A percentile compares a stretch with the other conserved stretches of the same genome.
These are phyloP conservation scores for Monosporascus sp. DNA, from an alignment of 2,329 filamentous ascomycete genomes.

Conservation along the genomic window DNA sequence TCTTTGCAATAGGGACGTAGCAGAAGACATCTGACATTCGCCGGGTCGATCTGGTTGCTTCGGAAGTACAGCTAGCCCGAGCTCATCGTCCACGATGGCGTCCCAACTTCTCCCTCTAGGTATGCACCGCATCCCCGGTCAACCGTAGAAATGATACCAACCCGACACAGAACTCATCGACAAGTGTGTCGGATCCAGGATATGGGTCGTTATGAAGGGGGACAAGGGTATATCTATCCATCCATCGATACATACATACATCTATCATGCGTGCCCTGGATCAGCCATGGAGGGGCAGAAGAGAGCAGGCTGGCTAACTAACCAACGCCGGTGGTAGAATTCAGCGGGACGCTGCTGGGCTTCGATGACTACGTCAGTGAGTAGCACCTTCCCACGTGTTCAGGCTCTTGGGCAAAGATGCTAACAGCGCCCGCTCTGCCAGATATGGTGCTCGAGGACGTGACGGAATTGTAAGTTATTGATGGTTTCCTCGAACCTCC, in stretches of 20 bases:
- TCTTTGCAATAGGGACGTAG: too few relatives aligned
- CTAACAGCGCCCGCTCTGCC: conserved; percentile 6
- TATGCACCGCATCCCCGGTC: conserved; percentile 30
- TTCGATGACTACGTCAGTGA: conserved; percentile 99
- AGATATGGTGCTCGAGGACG: conserved; percentile 99
- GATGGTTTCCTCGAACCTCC: background rate
- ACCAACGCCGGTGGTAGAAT: conserved; percentile 56
- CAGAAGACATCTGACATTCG: conserved; percentile 5
- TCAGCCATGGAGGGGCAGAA: too few relatives aligned
- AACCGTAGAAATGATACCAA: background rate
- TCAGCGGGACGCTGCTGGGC: conserved; percentile 87
- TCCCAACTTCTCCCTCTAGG: conserved; percentile 71
- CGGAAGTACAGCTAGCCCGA: too few relatives aligned
- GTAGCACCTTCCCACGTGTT: conserved; percentile 40
- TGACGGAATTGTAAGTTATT: conserved; percentile 80
- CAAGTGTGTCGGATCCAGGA: conserved; percentile 95
- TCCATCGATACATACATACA: too few relatives aligned
- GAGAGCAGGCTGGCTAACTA: too few relatives aligned
- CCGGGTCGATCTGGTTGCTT: background rate
- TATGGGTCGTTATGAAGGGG: conserved; percentile 99
- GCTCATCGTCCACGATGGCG: conserved; percentile 46
- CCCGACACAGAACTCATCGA: conserved; percentile 81
- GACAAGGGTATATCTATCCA: conserved; percentile 70
- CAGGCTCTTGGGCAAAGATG: background rate
- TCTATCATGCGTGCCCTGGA: too few relatives aligned